phyloP scores from a whole-genome alignment of 2,329 filamentous ascomycete species.

The Monosporascus ibericus region DNA sequence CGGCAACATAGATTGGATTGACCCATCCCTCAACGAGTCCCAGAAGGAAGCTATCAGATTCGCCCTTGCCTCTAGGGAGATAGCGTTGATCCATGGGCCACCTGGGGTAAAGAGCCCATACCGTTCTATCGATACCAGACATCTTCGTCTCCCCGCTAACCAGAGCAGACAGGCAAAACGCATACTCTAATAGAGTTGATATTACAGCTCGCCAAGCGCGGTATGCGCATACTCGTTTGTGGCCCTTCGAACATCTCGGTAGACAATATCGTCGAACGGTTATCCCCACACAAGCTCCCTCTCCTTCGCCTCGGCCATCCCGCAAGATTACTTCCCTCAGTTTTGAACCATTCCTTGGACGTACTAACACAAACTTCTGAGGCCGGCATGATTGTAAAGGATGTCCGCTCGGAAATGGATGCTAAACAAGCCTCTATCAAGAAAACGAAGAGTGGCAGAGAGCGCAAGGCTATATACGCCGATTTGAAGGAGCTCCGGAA shows the following conservation, averaged over 20 bases:
- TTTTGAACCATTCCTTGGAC: slow-evolving; percentile 85
- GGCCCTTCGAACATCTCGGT: slow-evolving; percentile 96
- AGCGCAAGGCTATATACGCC: slow-evolving; percentile 73
- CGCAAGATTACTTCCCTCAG: slow-evolving; percentile 79
- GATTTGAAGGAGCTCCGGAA: slow-evolving; percentile 81
- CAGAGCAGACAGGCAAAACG: slow-evolving; percentile 78
- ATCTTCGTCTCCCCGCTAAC: slow-evolving; percentile 2
- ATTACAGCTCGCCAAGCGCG: slow-evolving; percentile 73
- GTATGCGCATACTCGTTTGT: slow-evolving; percentile 79
- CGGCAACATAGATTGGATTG: slow-evolving; percentile 51
- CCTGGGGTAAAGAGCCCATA: slow-evolving; percentile 56
- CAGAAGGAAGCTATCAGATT: slow-evolving; percentile 72
- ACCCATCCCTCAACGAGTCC: slow-evolving; percentile 56
- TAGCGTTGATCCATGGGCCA: slow-evolving; percentile 89
- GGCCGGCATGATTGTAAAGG: slow-evolving; percentile 80
- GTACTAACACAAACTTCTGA: slow-evolving; percentile 87
- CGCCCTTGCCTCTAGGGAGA: slow-evolving; percentile 71
- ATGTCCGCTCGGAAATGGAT: slow-evolving; percentile 90
- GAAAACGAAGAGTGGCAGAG: slow-evolving; percentile 76
- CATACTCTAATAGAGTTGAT: slow-evolving; percentile 95
- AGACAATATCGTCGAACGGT: slow-evolving; percentile 93
- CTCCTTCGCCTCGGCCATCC: slow-evolving; percentile 91
- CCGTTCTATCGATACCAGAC: slow-evolving; percentile 2
- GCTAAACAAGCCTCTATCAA: slow-evolving; percentile 81
- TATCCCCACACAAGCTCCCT: slow-evolving; percentile 76